Evolutionary conservation across 2,329 filamentous ascomycete genomes (phyloP).

Genomic region (Phialophora tarda): DNA sequence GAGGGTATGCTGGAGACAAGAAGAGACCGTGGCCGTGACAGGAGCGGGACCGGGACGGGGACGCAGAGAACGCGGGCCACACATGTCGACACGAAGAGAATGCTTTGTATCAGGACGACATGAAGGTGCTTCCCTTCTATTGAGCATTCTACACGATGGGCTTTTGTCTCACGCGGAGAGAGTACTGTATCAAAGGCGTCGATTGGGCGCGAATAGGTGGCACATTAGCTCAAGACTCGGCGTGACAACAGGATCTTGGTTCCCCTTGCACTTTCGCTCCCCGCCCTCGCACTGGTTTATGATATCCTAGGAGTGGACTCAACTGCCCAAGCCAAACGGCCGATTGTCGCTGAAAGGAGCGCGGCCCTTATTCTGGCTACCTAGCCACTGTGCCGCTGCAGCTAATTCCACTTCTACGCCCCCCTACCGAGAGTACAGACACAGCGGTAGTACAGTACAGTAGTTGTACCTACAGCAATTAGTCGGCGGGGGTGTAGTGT

Average conservation of each 20-base stretch:
- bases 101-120: constrained; percentile 2
- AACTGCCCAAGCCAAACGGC: neutral
- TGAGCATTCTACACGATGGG: neutral
- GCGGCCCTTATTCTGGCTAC: neutral
- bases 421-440: too few relatives aligned
- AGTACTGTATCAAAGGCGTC: neutral
- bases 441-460: too few relatives aligned
- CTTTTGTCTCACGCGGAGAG: neutral
- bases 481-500: too few relatives aligned
- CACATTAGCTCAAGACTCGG: constrained; percentile 6
- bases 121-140: neutral
- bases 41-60: neutral
- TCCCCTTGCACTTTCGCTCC: neutral
- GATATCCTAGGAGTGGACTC: neutral
- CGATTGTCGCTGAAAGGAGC: neutral
- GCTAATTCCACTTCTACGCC: too few relatives aligned
- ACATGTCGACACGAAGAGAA: neutral
- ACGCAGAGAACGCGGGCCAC: neutral
- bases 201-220: neutral
- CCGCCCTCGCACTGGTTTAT: neutral
- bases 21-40: neutral
- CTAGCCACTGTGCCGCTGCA: too few relatives aligned
- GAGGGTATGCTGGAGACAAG: neutral
- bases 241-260: neutral
- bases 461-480: too few relatives aligned